These are phyloP conservation scores for Pittosporum tobira DNA, from an alignment of 129 eudicot genomes.

Conservation along the genomic window DNA sequence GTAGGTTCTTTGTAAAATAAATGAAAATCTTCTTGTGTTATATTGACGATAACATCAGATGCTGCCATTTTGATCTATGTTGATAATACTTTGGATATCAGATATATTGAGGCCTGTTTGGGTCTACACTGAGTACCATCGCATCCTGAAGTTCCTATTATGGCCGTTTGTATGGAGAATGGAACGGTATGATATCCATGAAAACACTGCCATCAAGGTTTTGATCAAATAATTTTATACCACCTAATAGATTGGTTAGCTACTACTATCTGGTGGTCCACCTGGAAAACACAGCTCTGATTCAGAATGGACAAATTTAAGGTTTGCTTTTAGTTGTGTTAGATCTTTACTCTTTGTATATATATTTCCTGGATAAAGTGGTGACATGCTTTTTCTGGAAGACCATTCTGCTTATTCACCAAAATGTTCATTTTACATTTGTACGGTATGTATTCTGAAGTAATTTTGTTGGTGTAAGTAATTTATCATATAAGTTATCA, in stretches of 20 bases:
- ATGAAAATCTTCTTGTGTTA: neutral
- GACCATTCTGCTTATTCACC: conserved; percentile 13
- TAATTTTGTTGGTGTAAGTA: conserved; percentile 11
- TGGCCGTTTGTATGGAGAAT: neutral
- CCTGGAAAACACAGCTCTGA: conserved; percentile 2
- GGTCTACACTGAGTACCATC: neutral
- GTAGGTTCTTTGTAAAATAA: neutral
- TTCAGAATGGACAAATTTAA: conserved; percentile 1
- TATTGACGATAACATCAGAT: conserved; percentile 8
- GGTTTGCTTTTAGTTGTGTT: conserved; percentile 8
- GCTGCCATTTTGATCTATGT: neutral
- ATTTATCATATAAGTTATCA: conserved; percentile 1
- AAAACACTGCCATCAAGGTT: conserved; percentile 1
- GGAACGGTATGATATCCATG: neutral
- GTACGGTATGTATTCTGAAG: no score
- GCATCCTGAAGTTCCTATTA: neutral
- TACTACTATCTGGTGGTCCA: conserved; percentile 2
- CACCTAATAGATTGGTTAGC: conserved; percentile 4
- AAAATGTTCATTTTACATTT: neutral
- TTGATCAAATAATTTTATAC: neutral
- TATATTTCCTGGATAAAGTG: neutral
- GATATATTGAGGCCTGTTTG: neutral
- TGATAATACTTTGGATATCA: neutral
- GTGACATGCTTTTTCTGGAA: neutral
- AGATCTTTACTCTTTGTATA: neutral